A percentile compares a stretch with the other conserved stretches of the same genome.
Evolutionary conservation across 805 yeast genomes (phyloP).

Genomic region (Kodamaea leandrae): DNA sequence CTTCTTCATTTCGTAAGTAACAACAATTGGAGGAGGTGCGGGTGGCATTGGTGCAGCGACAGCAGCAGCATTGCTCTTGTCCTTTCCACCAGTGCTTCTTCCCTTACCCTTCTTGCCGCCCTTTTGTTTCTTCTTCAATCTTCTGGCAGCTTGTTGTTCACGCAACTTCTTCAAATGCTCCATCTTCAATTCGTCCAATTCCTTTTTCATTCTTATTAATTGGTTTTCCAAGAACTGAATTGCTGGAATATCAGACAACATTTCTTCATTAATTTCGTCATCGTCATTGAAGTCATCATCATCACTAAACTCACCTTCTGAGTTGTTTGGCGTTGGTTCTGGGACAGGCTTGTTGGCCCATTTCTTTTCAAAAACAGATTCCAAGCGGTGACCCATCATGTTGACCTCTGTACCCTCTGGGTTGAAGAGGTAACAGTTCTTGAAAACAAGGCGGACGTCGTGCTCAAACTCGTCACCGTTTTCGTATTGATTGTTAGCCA

Average conservation of each 20-base stretch:
- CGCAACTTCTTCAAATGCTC: constrained; percentile 67
- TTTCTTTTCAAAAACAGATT: constrained; percentile 77
- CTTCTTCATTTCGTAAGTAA: constrained; percentile 95
- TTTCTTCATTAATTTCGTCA: constrained; percentile 53
- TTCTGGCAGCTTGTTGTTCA: constrained; percentile 58
- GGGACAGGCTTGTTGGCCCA: constrained; percentile 70
- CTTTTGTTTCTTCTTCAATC: constrained; percentile 41
- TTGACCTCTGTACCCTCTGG: constrained; percentile 98
- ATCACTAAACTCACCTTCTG: constrained; percentile 32
- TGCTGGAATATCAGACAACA: constrained; percentile 77
- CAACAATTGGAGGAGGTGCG: constrained; percentile 37
- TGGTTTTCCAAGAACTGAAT: constrained; percentile 87
- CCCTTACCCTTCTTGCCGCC: constrained; percentile 20
- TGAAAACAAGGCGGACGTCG: constrained; percentile 80
- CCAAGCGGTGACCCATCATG: constrained; percentile 90
- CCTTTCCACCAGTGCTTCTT: constrained; percentile 10
- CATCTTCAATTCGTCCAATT: constrained; percentile 76
- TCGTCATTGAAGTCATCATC: constrained; percentile 47
- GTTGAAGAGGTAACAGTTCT: constrained; percentile 87
- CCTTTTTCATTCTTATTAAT: constrained; percentile 78
- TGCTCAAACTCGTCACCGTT: constrained; percentile 82
- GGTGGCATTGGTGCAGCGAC: constrained; percentile 18
- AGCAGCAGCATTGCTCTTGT: constrained; percentile 14
- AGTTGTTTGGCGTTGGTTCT: constrained; percentile 66
- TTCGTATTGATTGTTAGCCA: constrained; percentile 83